Conservation (phyloP, 495 filamentous ascomycete species). For the Penicillium canescens region DNA sequence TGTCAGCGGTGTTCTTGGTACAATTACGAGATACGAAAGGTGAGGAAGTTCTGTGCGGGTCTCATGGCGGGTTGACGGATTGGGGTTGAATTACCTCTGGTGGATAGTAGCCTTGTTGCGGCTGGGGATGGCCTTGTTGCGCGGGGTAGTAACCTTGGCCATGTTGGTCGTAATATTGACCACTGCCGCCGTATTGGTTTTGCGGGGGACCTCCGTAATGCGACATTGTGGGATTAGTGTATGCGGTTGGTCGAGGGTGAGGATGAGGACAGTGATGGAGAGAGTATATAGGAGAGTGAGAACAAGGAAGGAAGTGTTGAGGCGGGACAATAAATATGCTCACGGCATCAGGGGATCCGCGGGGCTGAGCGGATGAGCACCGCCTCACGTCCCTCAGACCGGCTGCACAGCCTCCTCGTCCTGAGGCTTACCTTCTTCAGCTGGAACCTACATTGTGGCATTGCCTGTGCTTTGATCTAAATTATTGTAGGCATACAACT, state of each 20-base stretch:
- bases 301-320: background rate
- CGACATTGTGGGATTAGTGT: conserved; percentile 16
- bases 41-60: background rate
- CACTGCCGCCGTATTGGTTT: conserved; percentile 16
- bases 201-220: conserved; percentile 17
- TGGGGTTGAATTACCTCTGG: conserved; percentile 16
- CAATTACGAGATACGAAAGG: background rate
- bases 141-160: conserved; percentile 4
- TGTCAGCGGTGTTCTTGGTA: background rate
- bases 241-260: background rate
- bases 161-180: conserved; percentile 19
- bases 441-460: background rate
- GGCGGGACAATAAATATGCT: conserved; percentile 5
- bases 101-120: conserved; percentile 30
- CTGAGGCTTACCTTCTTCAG: conserved; percentile 1
- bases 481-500: background rate
- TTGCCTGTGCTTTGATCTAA: background rate
- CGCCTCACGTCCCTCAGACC: conserved; percentile 12
- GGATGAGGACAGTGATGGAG: background rate
- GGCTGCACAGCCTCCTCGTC: conserved; percentile 17
- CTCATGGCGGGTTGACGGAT: background rate
- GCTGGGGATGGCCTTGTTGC: conserved; percentile 21
- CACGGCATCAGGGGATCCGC: conserved; percentile 7
- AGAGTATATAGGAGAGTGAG: background rate
- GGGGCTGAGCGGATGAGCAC: conserved; percentile 20